Conservation (phyloP, 495 filamentous ascomycete species). For the Neurospora sp. region DNA sequence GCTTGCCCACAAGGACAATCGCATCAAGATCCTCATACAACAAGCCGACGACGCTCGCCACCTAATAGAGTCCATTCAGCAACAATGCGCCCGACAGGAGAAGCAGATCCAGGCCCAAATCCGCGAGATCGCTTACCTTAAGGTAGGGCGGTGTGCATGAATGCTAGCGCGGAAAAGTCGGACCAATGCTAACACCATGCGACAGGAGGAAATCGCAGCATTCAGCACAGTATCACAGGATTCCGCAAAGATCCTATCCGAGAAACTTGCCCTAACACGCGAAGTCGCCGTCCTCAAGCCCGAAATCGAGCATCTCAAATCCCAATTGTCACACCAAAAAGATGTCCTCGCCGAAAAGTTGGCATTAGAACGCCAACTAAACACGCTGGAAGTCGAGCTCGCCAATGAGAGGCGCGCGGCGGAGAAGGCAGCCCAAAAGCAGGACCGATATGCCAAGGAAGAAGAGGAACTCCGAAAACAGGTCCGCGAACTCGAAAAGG, state of each 20-base stretch:
- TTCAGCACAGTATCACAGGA: slow-evolving; percentile 53
- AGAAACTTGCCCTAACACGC: slow-evolving; percentile 64
- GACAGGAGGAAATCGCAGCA: slow-evolving; percentile 58
- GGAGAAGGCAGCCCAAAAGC: slow-evolving; percentile 48
- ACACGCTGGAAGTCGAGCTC: slow-evolving; percentile 65
- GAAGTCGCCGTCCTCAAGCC: slow-evolving; percentile 61
- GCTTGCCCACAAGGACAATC: slow-evolving; percentile 36
- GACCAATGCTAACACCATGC: slow-evolving; percentile 8
- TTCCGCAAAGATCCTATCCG: slow-evolving; percentile 59
- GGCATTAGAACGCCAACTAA: slow-evolving; percentile 62
- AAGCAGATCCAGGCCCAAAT: slow-evolving; percentile 44
- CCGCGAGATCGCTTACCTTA: slow-evolving; percentile 56
- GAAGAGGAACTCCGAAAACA: slow-evolving; percentile 38
- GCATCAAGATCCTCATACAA: slow-evolving; percentile 50
- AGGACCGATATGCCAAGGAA: slow-evolving; percentile 27
- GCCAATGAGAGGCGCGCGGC: slow-evolving; percentile 65
- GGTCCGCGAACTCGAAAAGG: slow-evolving; percentile 39
- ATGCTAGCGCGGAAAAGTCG: background rate
- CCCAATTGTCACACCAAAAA: slow-evolving; percentile 57
- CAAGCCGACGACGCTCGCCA: slow-evolving; percentile 44
- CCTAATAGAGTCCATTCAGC: slow-evolving; percentile 47
- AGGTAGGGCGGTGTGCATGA: slow-evolving; percentile 35
- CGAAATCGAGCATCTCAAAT: slow-evolving; percentile 68
- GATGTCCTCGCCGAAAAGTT: slow-evolving; percentile 62
- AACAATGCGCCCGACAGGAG: slow-evolving; percentile 47